Evolutionary conservation across 129 eudicot genomes (phyloP), one percentile per base, ranked within the genome.

Genomic region (Erigeron canadensis): DNA sequence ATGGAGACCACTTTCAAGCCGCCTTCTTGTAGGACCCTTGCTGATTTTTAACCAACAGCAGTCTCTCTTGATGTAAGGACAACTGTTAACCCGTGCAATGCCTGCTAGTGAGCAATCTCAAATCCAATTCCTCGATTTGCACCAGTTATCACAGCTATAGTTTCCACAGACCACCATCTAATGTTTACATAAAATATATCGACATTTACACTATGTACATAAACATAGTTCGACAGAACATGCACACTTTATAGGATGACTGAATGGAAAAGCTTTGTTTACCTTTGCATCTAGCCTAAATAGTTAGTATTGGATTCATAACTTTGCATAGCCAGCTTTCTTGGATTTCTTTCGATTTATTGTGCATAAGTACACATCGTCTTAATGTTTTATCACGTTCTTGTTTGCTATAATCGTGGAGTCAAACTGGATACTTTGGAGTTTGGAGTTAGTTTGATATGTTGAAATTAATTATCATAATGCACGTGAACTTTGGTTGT

Each of bases 111-210:
- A 5, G 81, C 91, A 44, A 94, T 94, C 88, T 94, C 94, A 71
- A 89, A 90, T 43, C 99, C 99, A 61, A 94, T 94, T 55, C 99
- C 99, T 81, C 97, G 85, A 70, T 94, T 94, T 37, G 93, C 89
- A 50, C 99, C 99, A 37, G 97, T 94, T 78, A 94, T 97, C 81
- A 90, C 88, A 58, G 99, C 99, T 72, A 90, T 73, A 55, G 96
- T 94, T 37, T 84, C 84, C 46, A 82, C 68, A 46, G 94, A 85
- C 99, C 99, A 94, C 99, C 99, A 94, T 76, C 98, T 93, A 78
- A 72, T 50, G 38, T 45, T 38, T 74, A 63, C 41, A 11, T 10
- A 34, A 38, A 60, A 61, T 42, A 2, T 58, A 15, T 11, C 2
- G 23, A 59, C 57, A 58, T 43, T 51, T 17, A 18, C 34, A 21